These are phyloP conservation scores for Pezicula neosporulosa DNA, from an alignment of 2,329 filamentous ascomycete species.

Conservation along the genomic window DNA sequence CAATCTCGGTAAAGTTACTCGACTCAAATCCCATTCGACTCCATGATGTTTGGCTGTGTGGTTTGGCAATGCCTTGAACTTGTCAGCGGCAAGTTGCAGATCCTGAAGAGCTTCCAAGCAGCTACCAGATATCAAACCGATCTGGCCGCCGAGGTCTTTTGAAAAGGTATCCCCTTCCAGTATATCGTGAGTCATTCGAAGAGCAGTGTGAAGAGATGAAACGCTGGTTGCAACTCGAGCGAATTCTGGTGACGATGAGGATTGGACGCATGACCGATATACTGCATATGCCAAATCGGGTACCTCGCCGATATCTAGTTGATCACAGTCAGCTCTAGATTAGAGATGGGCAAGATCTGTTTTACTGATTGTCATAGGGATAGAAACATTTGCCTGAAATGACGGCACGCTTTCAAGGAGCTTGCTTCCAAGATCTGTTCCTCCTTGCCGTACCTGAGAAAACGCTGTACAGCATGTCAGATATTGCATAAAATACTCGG, in stretches of 20 bases:
- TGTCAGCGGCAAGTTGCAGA: too few relatives aligned
- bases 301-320: not conserved
- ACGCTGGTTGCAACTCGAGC: not conserved
- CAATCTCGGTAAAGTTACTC: not conserved
- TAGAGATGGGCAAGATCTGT: not conserved
- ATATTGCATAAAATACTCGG: not conserved
- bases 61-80: too few relatives aligned
- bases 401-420: not conserved
- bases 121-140: not conserved
- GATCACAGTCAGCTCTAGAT: not conserved
- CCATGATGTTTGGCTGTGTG: too few relatives aligned
- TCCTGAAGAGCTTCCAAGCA: too few relatives aligned
- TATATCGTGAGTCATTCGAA: constrained; percentile 1
- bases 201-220: constrained; percentile 1
- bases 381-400: not conserved
- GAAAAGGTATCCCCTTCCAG: constrained; percentile 1
- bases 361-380: not conserved
- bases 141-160: not conserved
- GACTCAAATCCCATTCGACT: too few relatives aligned
- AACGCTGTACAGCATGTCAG: not conserved
- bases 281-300: not conserved
- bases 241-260: not conserved
- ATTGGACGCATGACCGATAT: too few relatives aligned
- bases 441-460: not conserved
- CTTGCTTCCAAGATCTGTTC: not conserved